phyloP scores from a whole-genome alignment of 768 basidiomycete genomes.

The Hygrophoropsis aurantiaca region DNA sequence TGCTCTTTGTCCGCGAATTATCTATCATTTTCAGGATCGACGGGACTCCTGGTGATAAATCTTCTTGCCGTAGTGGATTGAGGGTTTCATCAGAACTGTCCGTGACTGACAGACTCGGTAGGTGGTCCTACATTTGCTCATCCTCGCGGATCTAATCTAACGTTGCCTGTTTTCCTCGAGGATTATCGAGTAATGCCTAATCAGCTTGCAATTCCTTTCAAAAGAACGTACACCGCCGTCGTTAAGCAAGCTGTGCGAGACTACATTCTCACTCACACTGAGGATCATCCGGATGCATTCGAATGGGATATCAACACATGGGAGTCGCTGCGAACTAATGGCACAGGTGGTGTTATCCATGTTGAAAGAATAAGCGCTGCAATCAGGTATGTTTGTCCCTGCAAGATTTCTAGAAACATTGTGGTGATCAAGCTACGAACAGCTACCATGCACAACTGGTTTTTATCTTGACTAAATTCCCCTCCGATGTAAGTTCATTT shows the following conservation, averaged over 20 bases:
- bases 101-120: too few relatives aligned
- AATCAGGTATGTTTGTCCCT: conserved; percentile 51
- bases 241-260: conserved; percentile 55
- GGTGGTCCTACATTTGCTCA: too few relatives aligned
- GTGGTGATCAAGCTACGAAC: conserved; percentile 7
- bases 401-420: background rate
- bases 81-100: too few relatives aligned
- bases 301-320: conserved; percentile 73
- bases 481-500: conserved; percentile 65
- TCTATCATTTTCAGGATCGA: too few relatives aligned
- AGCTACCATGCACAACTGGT: conserved; percentile 93
- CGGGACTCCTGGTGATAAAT: too few relatives aligned
- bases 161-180: too few relatives aligned
- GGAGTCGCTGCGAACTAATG: conserved; percentile 61
- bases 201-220: conserved; percentile 72
- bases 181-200: conserved; percentile 59
- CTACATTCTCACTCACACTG: conserved; percentile 68
- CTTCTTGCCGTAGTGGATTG: too few relatives aligned
- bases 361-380: conserved; percentile 52
- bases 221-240: conserved; percentile 58
- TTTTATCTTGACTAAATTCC: conserved; percentile 82
- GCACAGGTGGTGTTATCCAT: conserved; percentile 49
- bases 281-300: conserved; percentile 84
- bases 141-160: too few relatives aligned
- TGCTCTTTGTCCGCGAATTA: too few relatives aligned